Evolutionary conservation across 352 stramenopile genomes (phyloP), one percentile per base, ranked within the genome.

Genomic region (Phytophthora cajani): DNA sequence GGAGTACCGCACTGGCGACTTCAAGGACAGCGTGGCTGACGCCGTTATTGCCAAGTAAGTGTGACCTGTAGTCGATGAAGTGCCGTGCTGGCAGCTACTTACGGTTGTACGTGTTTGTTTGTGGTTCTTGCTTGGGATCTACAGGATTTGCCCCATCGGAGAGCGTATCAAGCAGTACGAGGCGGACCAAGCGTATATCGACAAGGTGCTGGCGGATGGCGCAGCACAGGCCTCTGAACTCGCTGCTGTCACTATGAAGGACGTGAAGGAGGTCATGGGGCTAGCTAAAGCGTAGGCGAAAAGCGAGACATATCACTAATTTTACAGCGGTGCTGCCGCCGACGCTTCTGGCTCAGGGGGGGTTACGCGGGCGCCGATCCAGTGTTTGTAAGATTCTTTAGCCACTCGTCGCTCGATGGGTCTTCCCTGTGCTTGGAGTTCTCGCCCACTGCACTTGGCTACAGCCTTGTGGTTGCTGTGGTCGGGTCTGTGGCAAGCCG

Each of bases 11-110:
- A 92, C 97, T 67, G 95, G 95, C 5, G 72, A 91, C 55, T 99
- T 99, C 78, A 99, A 99, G 75, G 89, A 97, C 30, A 74, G 92
- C 25, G 85, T 99, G 7, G 94, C 97, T 0, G 96, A 99, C 47
- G 96, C 97, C 0, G 89, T 99, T 21, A 91, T 99, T 46, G 89
- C 89, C n/a, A 97, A 98, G 84, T 92, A 74, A n/a, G 81, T 78
- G 44, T 32, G 3, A 55, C 9, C 0, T 42, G 33, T 42, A 42
- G 33, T 42, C 33, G 33, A 42, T 42, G 33, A 42, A 42, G 11
- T 38, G 33, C 33, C 12, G 9, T 16, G 30, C 30, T 33, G 5
- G 30, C 30, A 7, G 30, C 5, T 33, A 33, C 30, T 33, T 33
- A 33, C 30, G 30, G 30, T 33, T 33, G 30, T 33, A 33, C 7